Evolutionary conservation across 768 basidiomycete genomes (phyloP), one percentile per base, ranked within the genome.

Genomic region (Dioszegia crocea): DNA sequence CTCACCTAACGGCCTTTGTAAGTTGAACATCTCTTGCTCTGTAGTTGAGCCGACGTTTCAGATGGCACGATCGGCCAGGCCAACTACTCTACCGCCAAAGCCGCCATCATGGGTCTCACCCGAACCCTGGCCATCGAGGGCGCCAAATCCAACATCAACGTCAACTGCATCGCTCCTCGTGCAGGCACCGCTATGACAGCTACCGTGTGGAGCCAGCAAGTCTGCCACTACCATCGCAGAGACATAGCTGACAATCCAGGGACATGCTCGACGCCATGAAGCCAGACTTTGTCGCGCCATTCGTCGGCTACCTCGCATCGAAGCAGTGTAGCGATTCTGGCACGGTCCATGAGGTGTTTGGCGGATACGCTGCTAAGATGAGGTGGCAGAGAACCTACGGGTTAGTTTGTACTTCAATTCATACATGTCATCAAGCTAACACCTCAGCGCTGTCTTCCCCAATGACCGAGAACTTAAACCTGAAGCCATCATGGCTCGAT

Each of bases 61-160:
- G 91, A 92, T 68, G 92, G 92, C 4, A 91, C 96, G 79, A 91
- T 93, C 72, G 93, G 94, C 23, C 92, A 97, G 76, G 88, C 89
- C 31, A 96, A 94, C 71, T 97, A 97, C 76, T 86, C 89, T 12
- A 86, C 93, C 3, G 96, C 91, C 5, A 98, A 97, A 77, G 87
- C 91, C 57, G 92, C 84, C 21, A 88, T 98, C 67, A 86, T 89
- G 62, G 91, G 90, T 55, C 77, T 99, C 14, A 93, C 92, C n/a
- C 84, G 86, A 48, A 86, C 91, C 0, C 83, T 98, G 21, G 91
- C 86, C 2, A 85, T 92, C 56, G 96, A 99, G 77, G 96, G 96
- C 49, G 81, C 82, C 73, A 90, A 90, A 74, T 91, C 94, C 77
- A 85, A 86, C 74, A 97, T 99, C 70, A 70, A 91, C 48, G 88